phyloP scores from a whole-genome alignment of 2,329 filamentous ascomycete species.

The Fusarium miscanthi region DNA sequence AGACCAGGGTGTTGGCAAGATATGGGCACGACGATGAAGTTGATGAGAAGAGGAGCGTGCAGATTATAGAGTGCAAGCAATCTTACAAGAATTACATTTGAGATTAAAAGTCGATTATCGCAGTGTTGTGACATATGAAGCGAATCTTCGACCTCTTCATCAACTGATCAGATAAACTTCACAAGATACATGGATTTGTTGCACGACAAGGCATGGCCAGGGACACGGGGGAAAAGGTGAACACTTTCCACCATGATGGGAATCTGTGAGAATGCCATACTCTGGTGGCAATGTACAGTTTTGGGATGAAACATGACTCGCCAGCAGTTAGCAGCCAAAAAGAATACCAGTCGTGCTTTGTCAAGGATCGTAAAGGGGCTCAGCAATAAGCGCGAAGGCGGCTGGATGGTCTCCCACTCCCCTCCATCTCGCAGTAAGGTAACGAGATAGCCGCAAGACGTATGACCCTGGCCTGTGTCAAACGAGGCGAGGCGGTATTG shows the following conservation, averaged over 20 bases:
- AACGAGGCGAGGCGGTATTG: conserved; percentile 7
- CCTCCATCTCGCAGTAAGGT: not conserved
- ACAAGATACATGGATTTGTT: not conserved
- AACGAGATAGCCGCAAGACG: conserved; percentile 29
- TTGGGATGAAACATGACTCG: conserved; percentile 15
- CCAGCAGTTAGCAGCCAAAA: not conserved
- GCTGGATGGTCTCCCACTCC: conserved; percentile 24
- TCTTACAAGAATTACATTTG: conserved; percentile 25
- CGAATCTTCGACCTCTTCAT: not conserved
- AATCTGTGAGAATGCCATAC: conserved; percentile 31
- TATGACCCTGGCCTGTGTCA: not conserved
- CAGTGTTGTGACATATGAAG: not conserved
- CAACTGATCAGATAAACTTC: not conserved
- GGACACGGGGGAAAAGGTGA: too few relatives aligned
- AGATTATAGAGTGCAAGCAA: conserved; percentile 23
- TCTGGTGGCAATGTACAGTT: conserved; percentile 3
- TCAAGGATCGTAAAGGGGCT: conserved; percentile 10
- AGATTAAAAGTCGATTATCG: conserved; percentile 5
- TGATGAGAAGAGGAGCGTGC: conserved; percentile 8
- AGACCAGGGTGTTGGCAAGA: conserved; percentile 12
- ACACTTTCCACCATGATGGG: not conserved
- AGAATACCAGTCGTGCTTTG: not conserved
- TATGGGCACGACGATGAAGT: conserved; percentile 11
- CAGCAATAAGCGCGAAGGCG: conserved; percentile 35
- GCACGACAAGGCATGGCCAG: too few relatives aligned